phyloP scores from a whole-genome alignment of 768 basidiomycete species.

The Stropharia rugosoannulata region DNA sequence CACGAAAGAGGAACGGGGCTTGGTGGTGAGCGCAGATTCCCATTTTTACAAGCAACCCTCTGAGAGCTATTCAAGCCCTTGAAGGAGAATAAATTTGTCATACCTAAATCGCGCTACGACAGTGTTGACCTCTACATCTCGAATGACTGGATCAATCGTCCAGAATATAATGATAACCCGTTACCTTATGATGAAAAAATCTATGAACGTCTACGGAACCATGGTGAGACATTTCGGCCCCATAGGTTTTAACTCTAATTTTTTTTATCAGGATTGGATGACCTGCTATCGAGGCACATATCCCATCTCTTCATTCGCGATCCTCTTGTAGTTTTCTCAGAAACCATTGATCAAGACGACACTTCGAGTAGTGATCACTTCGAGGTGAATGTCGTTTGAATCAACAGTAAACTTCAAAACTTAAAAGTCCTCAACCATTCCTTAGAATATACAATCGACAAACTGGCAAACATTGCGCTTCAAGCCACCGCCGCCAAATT shows the following conservation, averaged over 20 bases:
- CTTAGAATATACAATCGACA: conserved; percentile 95
- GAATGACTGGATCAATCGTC: conserved; percentile 79
- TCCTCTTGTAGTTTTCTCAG: conserved; percentile 92
- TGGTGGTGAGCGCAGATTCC: conserved; percentile 50
- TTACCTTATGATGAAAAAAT: conserved; percentile 78
- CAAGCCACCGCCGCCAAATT: conserved; percentile 95
- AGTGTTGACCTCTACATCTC: conserved; percentile 95
- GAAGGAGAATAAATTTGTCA: conserved; percentile 67
- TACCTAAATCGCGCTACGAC: conserved; percentile 97
- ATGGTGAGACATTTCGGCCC: conserved; percentile 54
- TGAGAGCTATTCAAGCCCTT: conserved; percentile 57
- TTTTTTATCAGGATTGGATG: conserved; percentile 68
- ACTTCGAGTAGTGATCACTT: conserved; percentile 88
- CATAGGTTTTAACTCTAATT: neutral
- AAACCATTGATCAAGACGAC: conserved; percentile 93
- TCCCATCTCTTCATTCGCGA: conserved; percentile 97
- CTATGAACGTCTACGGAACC: conserved; percentile 65
- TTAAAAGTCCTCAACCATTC: neutral
- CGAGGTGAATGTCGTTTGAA: conserved; percentile 55
- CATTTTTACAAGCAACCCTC: neutral
- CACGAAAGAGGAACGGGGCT: conserved; percentile 90
- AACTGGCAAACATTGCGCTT: conserved; percentile 99
- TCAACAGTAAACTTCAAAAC: neutral
- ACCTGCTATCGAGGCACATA: conserved; percentile 84
- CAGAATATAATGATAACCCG: conserved; percentile 90